Evolutionary conservation across 768 basidiomycete species (phyloP), one percentile per base, ranked within the genome.

Genomic region (Lactarius psammicola): DNA sequence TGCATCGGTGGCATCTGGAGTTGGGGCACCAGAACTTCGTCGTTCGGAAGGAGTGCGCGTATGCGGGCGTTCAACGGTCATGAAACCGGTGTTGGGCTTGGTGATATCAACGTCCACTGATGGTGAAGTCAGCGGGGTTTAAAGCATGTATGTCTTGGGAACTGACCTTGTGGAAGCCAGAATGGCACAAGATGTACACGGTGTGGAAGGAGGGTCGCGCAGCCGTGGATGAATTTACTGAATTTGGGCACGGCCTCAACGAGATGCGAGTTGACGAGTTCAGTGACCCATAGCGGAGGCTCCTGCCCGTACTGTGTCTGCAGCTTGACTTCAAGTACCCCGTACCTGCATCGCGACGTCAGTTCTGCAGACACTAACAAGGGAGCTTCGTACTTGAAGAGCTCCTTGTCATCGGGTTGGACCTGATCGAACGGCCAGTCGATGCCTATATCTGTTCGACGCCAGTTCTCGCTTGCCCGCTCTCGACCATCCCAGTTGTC

Each of bases 191-290:
- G 84, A 72, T 98, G 92, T 54, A 98, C 95, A 40, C 96, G 89
- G 72, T 92, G 85, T 23, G 95, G 95, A 11, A 98, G 77, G 0
- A 98, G 81, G 1, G 94, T 95, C 2, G 96, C 89, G 74, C 97
- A 99, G 30, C 97, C 96, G 74, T 96, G 95, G 63, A 97, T 95
- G 74, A 96, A 96, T 85, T 92, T 92, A 75, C 92, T 93, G 82
- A 98, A 98, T 78, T 98, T 98, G 38, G 97, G 97, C 1, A 99
- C 94, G 15, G 95, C 94, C 76, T 98, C 97, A 20, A 98, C 96
- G 7, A 98, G 79, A 77, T 98, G 94, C 33, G 92, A 94, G 71
- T 90, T 87, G 28, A 98, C 94, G n/a, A 99, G 85, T 62, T 98
- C 96, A 7, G 88, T 87, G 20, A 98, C 94, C 97, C 97, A 99